Evolutionary conservation across 2,329 filamentous ascomycete genomes (phyloP).

Genomic region (Cadophora gregata): DNA sequence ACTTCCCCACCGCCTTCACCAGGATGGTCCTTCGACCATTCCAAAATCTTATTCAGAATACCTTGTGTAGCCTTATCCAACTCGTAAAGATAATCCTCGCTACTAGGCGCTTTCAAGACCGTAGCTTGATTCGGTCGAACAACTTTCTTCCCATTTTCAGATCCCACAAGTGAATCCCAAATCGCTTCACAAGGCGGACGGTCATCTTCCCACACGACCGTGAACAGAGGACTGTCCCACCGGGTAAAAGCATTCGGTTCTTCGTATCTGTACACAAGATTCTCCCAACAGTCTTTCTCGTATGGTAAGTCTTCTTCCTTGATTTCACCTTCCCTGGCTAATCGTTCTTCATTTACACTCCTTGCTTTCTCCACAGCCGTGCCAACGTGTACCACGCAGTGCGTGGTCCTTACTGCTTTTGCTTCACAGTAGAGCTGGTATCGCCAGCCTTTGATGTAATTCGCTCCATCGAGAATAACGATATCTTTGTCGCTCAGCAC

Average conservation of each 20-base stretch:
- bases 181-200: slow-evolving; percentile 70
- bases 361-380: slow-evolving; percentile 58
- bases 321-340: slow-evolving; percentile 44
- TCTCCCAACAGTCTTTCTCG: slow-evolving; percentile 43
- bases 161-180: slow-evolving; percentile 73
- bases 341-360: slow-evolving; percentile 64
- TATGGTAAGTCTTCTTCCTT: slow-evolving; percentile 42
- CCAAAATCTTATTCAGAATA: slow-evolving; percentile 72
- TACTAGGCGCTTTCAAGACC: slow-evolving; percentile 66
- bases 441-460: slow-evolving; percentile 90
- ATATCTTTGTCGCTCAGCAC: slow-evolving; percentile 74
- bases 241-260: slow-evolving; percentile 85
- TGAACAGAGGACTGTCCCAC: slow-evolving; percentile 86
- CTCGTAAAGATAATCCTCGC: slow-evolving; percentile 78
- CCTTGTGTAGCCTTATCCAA: slow-evolving; percentile 81
- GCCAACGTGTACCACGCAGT: slow-evolving; percentile 73
- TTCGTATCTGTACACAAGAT: slow-evolving; percentile 72
- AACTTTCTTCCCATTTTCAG: slow-evolving; percentile 63
- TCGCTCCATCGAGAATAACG: slow-evolving; percentile 79
- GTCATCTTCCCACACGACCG: slow-evolving; percentile 77
- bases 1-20: slow-evolving; percentile 67
- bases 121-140: slow-evolving; percentile 80
- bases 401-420: slow-evolving; percentile 77
- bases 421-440: slow-evolving; percentile 88
- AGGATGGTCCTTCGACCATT: slow-evolving; percentile 68